Evolutionary conservation across 805 yeast genomes (phyloP).

Genomic region (Nakazawaea molendinolei): DNA sequence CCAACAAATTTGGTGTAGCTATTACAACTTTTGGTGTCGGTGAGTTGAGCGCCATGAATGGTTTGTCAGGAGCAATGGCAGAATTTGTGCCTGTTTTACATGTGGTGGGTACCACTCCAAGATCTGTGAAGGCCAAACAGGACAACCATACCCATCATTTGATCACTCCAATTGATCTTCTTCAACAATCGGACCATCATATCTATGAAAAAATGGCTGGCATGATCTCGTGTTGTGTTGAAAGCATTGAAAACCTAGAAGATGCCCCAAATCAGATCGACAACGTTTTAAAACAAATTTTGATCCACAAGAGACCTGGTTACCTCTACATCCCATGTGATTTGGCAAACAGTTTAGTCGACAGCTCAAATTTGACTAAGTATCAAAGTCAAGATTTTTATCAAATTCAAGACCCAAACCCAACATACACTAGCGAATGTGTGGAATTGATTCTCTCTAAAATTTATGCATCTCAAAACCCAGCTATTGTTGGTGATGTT

Average conservation of each 20-base stretch:
- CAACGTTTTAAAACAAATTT: conserved; percentile 48
- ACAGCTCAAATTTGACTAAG: conserved; percentile 22
- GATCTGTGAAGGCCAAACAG: conserved; percentile 15
- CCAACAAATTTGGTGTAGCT: conserved; percentile 57
- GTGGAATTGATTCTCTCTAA: conserved; percentile 39
- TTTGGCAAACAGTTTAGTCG: conserved; percentile 41
- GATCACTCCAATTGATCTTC: conserved; percentile 43
- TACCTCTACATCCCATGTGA: conserved; percentile 75
- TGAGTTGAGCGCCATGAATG: conserved; percentile 78
- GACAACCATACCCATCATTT: conserved; percentile 49
- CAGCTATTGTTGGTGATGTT: conserved; percentile 68
- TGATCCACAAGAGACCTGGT: conserved; percentile 67
- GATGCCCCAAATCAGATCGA: conserved; percentile 61
- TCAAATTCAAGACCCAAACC: conserved; percentile 19
- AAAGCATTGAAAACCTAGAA: conserved; percentile 35
- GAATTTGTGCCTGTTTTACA: conserved; percentile 77
- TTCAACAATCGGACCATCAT: conserved; percentile 53
- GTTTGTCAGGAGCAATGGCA: conserved; percentile 75
- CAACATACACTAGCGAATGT: conserved; percentile 26
- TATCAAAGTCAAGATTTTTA: conserved; percentile 14
- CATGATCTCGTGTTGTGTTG: conserved; percentile 49
- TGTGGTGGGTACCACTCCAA: conserved; percentile 76
- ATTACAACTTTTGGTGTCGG: conserved; percentile 86
- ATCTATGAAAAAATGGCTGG: conserved; percentile 59
- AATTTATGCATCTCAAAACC: conserved; percentile 46